Evolutionary conservation across 129 eudicot species (phyloP).

Genomic region (Daucus carota): DH1_v3.0 NC_030384.2:24521501-24522000

Average conservation of each 20-base stretch:
- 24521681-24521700: neutral
- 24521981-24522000: slow-evolving; percentile 28
- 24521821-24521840: slow-evolving; percentile 37
- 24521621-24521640: neutral
- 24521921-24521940: slow-evolving; percentile 17
- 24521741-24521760: neutral
- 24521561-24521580: neutral
- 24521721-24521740: neutral
- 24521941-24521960: slow-evolving; percentile 5
- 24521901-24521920: slow-evolving; percentile 18
- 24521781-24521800: neutral
- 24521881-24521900: slow-evolving; percentile 27
- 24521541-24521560: neutral
- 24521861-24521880: slow-evolving; percentile 37
- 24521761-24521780: neutral
- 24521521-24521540: neutral
- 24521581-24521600: neutral
- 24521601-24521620: slow-evolving; percentile 1
- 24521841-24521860: slow-evolving; percentile 44
- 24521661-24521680: neutral
- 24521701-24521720: neutral
- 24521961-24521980: slow-evolving; percentile 23
- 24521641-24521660: neutral
- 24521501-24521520: neutral
- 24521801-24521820: slow-evolving; percentile 9